Evolutionary conservation across 2,329 filamentous ascomycete genomes (phyloP).

Genomic region (Xylaria sp.): DNA sequence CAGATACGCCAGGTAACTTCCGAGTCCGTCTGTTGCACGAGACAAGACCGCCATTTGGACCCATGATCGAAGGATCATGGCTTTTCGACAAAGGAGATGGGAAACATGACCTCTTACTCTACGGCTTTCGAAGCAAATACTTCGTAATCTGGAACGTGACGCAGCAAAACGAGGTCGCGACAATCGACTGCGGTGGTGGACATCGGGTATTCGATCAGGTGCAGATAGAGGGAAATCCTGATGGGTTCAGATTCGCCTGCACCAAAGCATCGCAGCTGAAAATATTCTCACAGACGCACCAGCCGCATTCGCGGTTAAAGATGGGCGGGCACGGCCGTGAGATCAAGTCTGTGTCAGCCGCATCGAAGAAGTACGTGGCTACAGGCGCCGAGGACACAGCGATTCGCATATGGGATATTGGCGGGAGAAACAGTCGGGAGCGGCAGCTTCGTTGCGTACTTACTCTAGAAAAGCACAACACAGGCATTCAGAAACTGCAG

Average conservation of each 20-base stretch:
- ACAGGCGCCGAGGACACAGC: conserved; percentile 79
- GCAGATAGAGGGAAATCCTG: conserved; percentile 45
- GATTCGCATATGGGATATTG: conserved; percentile 77
- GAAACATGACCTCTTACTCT: conserved; percentile 71
- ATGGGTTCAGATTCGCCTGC: conserved; percentile 71
- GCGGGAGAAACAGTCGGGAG: conserved; percentile 34
- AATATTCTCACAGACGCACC: conserved; percentile 57
- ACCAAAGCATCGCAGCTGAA: conserved; percentile 72
- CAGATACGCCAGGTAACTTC: conserved; percentile 37
- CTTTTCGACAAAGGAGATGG: conserved; percentile 54
- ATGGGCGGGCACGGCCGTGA: conserved; percentile 86
- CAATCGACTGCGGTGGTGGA: conserved; percentile 83
- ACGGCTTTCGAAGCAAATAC: conserved; percentile 81
- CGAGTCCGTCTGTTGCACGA: conserved; percentile 70
- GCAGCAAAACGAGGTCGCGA: conserved; percentile 73
- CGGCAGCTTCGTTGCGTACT: conserved; percentile 62
- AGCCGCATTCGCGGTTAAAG: conserved; percentile 64
- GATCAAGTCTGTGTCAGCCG: conserved; percentile 67
- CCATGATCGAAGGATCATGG: conserved; percentile 79
- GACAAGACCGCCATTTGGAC: conserved; percentile 75
- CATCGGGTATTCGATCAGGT: conserved; percentile 77
- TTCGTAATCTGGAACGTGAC: conserved; percentile 87
- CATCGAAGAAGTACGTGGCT: conserved; percentile 59
- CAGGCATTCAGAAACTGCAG: conserved; percentile 82
- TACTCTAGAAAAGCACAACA: conserved; percentile 79